Evolutionary conservation across 495 filamentous ascomycete genomes (phyloP).

Genomic region (Aspergillus homomorphus): DNA sequence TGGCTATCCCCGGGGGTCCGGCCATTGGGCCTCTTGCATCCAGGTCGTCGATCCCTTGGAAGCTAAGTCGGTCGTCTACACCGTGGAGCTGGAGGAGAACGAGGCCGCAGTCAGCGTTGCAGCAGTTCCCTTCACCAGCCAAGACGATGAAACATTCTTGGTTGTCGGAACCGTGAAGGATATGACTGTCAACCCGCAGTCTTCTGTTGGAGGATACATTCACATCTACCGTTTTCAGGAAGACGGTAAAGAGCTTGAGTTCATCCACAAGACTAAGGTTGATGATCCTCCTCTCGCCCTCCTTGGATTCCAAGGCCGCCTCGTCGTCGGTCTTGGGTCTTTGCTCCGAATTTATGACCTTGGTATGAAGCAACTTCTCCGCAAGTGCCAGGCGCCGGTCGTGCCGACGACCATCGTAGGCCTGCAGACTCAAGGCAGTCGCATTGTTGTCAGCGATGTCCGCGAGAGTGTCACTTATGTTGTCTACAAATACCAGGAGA

Average conservation of each 20-base stretch:
- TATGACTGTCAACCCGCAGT: constrained; percentile 71
- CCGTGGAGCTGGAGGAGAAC: constrained; percentile 81
- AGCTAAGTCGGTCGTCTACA: constrained; percentile 67
- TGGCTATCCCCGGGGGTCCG: constrained; percentile 76
- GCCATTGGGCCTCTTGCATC: constrained; percentile 94
- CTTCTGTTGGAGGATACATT: constrained; percentile 74
- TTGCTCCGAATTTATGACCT: constrained; percentile 85
- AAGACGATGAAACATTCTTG: constrained; percentile 86
- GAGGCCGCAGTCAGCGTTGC: constrained; percentile 87
- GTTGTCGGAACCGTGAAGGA: constrained; percentile 93
- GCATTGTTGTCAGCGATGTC: constrained; percentile 88
- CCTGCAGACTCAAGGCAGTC: constrained; percentile 85
- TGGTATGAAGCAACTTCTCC: constrained; percentile 82
- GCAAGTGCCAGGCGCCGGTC: constrained; percentile 81
- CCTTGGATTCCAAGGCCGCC: constrained; percentile 84
- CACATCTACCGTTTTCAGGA: constrained; percentile 91
- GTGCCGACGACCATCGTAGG: constrained; percentile 80
- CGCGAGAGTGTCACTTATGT: constrained; percentile 87
- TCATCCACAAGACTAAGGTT: constrained; percentile 92
- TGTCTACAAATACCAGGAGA: constrained; percentile 90
- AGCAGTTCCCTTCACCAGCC: constrained; percentile 77
- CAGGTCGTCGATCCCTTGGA: constrained; percentile 80
- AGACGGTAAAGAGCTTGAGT: constrained; percentile 80
- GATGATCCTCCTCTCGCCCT: constrained; percentile 87
- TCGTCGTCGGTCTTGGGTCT: constrained; percentile 79